Evolutionary conservation across 2,329 filamentous ascomycete genomes (phyloP).

Genomic region (Exophiala calicioides): DNA sequence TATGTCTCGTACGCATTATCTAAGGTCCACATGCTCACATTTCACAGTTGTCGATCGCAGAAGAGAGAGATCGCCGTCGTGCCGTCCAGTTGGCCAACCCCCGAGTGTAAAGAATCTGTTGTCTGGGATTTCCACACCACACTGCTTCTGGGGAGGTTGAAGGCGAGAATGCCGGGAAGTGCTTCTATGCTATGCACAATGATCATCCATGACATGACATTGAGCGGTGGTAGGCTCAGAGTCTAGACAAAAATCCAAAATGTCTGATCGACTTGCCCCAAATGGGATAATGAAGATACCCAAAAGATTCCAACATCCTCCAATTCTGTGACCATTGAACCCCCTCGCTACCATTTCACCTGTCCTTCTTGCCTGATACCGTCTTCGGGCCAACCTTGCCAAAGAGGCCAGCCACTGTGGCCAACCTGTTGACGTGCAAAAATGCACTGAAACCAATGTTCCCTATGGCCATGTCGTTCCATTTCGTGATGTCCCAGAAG

Average conservation of each 20-base stretch:
- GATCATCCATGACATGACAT: neutral
- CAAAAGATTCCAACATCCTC: conserved; percentile 10
- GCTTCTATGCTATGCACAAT: conserved; percentile 1
- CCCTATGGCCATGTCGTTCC: conserved; percentile 73
- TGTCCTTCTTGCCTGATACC: conserved; percentile 11
- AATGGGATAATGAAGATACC: conserved; percentile 11
- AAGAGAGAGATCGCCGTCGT: conserved; percentile 98
- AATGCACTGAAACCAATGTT: conserved; percentile 67
- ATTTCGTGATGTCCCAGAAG: conserved; percentile 56
- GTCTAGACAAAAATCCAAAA: neutral
- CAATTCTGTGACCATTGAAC: conserved; percentile 1
- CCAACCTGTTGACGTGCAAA: conserved; percentile 57
- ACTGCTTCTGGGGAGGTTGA: conserved; percentile 8
- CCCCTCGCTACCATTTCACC: no score
- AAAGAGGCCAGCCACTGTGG: conserved; percentile 63
- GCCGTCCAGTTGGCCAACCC: conserved; percentile 50
- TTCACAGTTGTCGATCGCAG: conserved; percentile 81
- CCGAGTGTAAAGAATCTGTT: conserved; percentile 5
- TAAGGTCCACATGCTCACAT: conserved; percentile 19
- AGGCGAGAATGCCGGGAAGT: neutral
- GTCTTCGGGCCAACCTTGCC: conserved; percentile 41
- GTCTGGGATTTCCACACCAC: neutral
- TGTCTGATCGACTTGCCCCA: neutral
- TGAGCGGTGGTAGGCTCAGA: neutral
- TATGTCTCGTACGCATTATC: conserved; percentile 35